These are phyloP conservation scores for Lachnellula arida DNA, from an alignment of 2,329 filamentous ascomycete species.

Conservation along the genomic window DNA sequence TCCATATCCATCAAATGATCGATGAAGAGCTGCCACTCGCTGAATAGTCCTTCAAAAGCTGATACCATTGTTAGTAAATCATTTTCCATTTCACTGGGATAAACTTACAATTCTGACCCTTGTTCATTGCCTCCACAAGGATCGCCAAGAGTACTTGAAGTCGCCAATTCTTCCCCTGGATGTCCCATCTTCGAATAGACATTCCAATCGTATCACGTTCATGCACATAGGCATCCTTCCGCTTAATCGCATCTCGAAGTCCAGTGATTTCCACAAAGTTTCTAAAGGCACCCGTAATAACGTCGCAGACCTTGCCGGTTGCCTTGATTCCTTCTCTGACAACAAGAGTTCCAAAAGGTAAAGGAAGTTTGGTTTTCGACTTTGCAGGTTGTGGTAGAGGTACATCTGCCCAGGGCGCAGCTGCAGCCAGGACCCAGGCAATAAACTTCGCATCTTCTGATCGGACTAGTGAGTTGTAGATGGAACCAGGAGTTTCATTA, in stretches of 20 bases:
- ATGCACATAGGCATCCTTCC: constrained; percentile 40
- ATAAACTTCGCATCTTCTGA: constrained; percentile 63
- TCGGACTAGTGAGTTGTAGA: constrained; percentile 52
- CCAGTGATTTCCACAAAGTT: constrained; percentile 59
- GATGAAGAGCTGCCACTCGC: constrained; percentile 51
- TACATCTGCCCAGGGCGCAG: constrained; percentile 66
- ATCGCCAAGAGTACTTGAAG: constrained; percentile 65
- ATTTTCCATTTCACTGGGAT: background rate
- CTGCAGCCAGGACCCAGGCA: constrained; percentile 70
- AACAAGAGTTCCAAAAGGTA: constrained; percentile 57
- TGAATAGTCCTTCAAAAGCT: constrained; percentile 37
- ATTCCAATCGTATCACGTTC: constrained; percentile 66
- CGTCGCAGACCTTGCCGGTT: constrained; percentile 67
- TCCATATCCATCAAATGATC: constrained; percentile 51
- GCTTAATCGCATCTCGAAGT: constrained; percentile 52
- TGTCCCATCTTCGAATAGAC: constrained; percentile 68
- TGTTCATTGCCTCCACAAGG: constrained; percentile 55
- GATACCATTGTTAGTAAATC: constrained; percentile 5
- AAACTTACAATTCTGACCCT: constrained; percentile 6
- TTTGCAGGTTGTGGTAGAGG: constrained; percentile 36
- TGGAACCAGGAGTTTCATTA: constrained; percentile 42
- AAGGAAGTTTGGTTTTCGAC: constrained; percentile 44
- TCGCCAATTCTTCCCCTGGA: constrained; percentile 59
- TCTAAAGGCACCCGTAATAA: constrained; percentile 61
- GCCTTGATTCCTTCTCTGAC: constrained; percentile 74